Conservation (phyloP, 768 basidiomycete genomes). For the Pleurotus tuoliensis region DNA sequence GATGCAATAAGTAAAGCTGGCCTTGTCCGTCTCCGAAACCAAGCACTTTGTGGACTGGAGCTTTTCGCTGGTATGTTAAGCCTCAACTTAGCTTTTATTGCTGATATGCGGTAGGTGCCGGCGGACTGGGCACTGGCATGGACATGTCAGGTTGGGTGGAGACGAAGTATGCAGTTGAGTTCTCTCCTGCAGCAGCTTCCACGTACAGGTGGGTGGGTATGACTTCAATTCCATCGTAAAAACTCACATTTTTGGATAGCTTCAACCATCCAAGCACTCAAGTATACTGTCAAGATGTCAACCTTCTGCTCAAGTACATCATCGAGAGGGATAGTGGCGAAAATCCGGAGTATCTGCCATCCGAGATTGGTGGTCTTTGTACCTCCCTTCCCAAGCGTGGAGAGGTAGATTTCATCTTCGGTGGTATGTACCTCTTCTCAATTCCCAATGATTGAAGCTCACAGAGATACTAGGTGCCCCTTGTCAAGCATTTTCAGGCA, state of each 20-base stretch:
- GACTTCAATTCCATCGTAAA: neutral
- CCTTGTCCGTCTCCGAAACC: conserved; percentile 29
- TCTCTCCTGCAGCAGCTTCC: conserved; percentile 55
- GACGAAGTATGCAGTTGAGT: conserved; percentile 69
- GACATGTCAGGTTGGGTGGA: conserved; percentile 57
- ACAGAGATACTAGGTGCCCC: conserved; percentile 52
- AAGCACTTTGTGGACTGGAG: conserved; percentile 56
- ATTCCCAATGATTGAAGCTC: neutral
- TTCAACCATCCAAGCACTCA: conserved; percentile 54
- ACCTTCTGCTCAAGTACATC: conserved; percentile 54
- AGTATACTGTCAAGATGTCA: conserved; percentile 67
- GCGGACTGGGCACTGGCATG: conserved; percentile 69
- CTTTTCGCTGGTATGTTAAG: conserved; percentile 57
- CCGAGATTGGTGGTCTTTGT: conserved; percentile 35
- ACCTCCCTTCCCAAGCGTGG: conserved; percentile 52
- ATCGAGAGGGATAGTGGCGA: conserved; percentile 43
- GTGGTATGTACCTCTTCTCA: conserved; percentile 40
- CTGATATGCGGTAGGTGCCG: conserved; percentile 50
- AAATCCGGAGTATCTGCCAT: conserved; percentile 30
- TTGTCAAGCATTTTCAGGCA: conserved; percentile 67
- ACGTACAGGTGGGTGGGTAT: conserved; percentile 50
- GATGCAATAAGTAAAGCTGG: conserved; percentile 23
- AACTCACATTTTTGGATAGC: conserved; percentile 27
- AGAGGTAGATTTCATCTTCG: conserved; percentile 69
- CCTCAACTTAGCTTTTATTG: neutral